phyloP scores from a whole-genome alignment of 352 stramenopile species.

The Pythium rishiriense region DNA sequence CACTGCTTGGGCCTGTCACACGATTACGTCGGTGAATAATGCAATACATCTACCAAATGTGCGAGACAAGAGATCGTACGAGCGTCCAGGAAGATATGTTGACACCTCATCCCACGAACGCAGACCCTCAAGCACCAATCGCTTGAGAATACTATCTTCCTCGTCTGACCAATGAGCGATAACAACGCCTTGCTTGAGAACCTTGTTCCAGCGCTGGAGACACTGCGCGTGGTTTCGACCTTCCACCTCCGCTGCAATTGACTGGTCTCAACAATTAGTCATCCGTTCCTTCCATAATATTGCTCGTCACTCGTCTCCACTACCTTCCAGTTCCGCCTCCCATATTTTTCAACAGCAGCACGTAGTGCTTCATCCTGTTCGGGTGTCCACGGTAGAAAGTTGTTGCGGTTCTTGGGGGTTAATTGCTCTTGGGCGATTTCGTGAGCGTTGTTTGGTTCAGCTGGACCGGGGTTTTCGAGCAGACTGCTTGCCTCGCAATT shows the following conservation, averaged over 20 bases:
- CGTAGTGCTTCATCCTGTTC: constrained; percentile 81
- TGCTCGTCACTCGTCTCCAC: too few species aligned
- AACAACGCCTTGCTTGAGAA: constrained; percentile 85
- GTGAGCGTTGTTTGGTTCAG: too few species aligned
- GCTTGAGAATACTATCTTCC: constrained; percentile 59
- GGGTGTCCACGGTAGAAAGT: constrained; percentile 35
- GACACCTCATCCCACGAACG: constrained; percentile 73
- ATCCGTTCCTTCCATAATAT: too few species aligned
- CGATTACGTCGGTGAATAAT: constrained; percentile 19
- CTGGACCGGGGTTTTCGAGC: too few species aligned
- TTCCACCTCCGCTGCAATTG: constrained; percentile 43
- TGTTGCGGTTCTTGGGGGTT: not conserved
- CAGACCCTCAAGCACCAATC: constrained; percentile 36
- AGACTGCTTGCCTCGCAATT: constrained; percentile 10
- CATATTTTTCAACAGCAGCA: constrained; percentile 69
- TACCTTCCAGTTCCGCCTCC: constrained; percentile 86
- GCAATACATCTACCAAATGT: not conserved
- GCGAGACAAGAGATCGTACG: constrained; percentile 25
- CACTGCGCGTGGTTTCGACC: constrained; percentile 58
- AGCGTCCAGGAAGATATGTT: constrained; percentile 68
- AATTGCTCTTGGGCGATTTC: too few species aligned
- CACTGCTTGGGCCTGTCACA: constrained; percentile 91
- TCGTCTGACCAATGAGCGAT: constrained; percentile 89
- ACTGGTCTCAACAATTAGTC: too few species aligned
- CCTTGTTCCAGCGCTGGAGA: constrained; percentile 68